Percentiles rank a stretch among this genome's conserved stretches.
These are phyloP conservation scores for Talaromyces sp. DNA, from an alignment of 2,329 filamentous ascomycete species.

Conservation along the genomic window DNA sequence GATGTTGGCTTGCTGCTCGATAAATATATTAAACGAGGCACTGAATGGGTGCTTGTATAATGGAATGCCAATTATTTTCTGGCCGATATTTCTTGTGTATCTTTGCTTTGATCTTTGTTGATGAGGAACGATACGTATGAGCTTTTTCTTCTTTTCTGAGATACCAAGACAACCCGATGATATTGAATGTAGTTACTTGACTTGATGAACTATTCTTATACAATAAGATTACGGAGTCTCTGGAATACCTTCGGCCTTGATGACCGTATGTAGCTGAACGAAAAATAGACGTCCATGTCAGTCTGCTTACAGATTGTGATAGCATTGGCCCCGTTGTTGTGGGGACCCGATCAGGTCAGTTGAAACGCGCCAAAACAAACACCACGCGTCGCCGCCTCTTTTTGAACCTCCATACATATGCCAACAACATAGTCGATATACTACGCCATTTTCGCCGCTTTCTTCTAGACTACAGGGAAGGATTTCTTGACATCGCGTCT, in stretches of 20 bases:
- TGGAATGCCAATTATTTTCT: neutral
- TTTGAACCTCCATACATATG: neutral
- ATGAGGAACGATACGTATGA: conserved; percentile 14
- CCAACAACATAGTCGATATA: neutral
- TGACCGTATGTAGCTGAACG: too few species aligned
- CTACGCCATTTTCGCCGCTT: too few species aligned
- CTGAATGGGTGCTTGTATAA: conserved; percentile 74
- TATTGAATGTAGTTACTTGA: conserved; percentile 5
- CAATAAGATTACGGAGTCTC: neutral
- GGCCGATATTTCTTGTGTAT: neutral
- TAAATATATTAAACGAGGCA: conserved; percentile 94
- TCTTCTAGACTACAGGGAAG: neutral
- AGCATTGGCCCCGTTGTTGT: conserved; percentile 1
- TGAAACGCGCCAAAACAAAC: neutral
- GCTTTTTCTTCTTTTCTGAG: conserved; percentile 13
- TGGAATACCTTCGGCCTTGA: neutral
- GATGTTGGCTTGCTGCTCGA: conserved; percentile 83
- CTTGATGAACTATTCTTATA: neutral
- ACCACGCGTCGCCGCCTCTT: neutral
- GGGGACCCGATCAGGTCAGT: neutral
- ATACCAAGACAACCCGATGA: conserved; percentile 15
- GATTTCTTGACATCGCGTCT: neutral
- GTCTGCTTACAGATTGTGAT: neutral
- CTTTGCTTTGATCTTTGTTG: conserved; percentile 7
- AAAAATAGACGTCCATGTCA: too few species aligned